A percentile compares a stretch with the other conserved stretches of the same genome.
phyloP scores from a whole-genome alignment of 2,329 filamentous ascomycete species.

The Aspergillus tanneri region DNA sequence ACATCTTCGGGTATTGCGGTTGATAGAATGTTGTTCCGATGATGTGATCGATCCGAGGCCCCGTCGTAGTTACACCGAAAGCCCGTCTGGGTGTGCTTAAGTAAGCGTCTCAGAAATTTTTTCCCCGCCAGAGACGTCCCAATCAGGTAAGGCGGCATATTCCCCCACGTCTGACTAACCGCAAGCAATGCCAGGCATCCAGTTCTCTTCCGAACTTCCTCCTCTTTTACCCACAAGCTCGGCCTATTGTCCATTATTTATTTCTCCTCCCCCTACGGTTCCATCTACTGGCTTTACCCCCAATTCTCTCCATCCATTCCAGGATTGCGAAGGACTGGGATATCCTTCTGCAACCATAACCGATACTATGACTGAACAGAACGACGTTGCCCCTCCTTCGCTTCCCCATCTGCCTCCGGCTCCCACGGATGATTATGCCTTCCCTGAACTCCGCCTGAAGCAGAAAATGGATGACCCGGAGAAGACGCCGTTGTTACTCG shows the following conservation, averaged over 20 bases:
- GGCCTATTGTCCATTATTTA: not conserved
- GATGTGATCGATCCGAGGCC: not conserved
- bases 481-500: conserved; percentile 49
- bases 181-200: conserved; percentile 8
- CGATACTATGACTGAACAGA: conserved; percentile 28
- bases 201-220: not conserved
- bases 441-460: conserved; percentile 48
- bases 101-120: not conserved
- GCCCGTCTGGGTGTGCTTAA: not conserved
- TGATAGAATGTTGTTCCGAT: not conserved
- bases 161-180: conserved; percentile 11
- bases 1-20: too few species aligned
- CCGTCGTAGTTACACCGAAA: not conserved
- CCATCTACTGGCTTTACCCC: not conserved
- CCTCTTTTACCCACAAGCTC: not conserved
- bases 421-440: conserved; percentile 43
- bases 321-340: not conserved
- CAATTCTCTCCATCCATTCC: not conserved
- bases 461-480: conserved; percentile 48
- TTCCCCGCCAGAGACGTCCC: conserved; percentile 8
- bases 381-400: conserved; percentile 29
- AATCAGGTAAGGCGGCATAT: conserved; percentile 1
- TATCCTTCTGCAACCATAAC: conserved; percentile 27
- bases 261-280: not conserved
- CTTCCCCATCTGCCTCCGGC: conserved; percentile 26